A percentile compares a stretch with the other conserved stretches of the same genome.
Evolutionary conservation across 768 basidiomycete species (phyloP).

Genomic region (Trichaptum fuscoviolaceum): DNA sequence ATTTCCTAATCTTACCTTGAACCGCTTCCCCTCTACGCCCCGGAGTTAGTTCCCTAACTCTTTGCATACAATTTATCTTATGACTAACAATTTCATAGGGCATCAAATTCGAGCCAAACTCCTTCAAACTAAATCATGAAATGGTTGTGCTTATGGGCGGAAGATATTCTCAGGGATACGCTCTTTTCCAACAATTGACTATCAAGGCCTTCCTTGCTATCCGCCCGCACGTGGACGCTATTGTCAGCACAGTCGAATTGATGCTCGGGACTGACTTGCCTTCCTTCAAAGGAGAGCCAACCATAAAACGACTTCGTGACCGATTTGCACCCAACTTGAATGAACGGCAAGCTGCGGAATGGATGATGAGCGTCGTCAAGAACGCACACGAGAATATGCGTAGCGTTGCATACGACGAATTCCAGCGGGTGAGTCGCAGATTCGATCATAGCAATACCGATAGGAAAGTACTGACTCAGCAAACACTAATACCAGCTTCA

Average conservation of each 20-base stretch:
- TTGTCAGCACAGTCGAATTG: slow-evolving; percentile 81
- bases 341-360: slow-evolving; percentile 91
- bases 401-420: slow-evolving; percentile 93
- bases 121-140: slow-evolving; percentile 98
- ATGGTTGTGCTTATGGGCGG: slow-evolving; percentile 99
- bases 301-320: slow-evolving; percentile 81
- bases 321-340: slow-evolving; percentile 78
- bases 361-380: slow-evolving; percentile 81
- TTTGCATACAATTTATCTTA: neutral
- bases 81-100: slow-evolving; percentile 44
- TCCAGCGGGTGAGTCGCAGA: slow-evolving; percentile 65
- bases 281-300: slow-evolving; percentile 93
- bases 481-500: slow-evolving; percentile 32
- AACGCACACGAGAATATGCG: slow-evolving; percentile 95
- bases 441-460: neutral
- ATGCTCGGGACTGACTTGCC: slow-evolving; percentile 96
- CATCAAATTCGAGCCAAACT: slow-evolving; percentile 97
- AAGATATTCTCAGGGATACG: slow-evolving; percentile 88
- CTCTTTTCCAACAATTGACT: slow-evolving; percentile 87
- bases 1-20: slow-evolving; percentile 23
- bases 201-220: slow-evolving; percentile 97
- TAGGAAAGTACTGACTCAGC: slow-evolving; percentile 7
- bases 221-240: slow-evolving; percentile 88
- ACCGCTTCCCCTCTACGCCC: slow-evolving; percentile 45
- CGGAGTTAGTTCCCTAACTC: slow-evolving; percentile 44